Base-by-base conservation (phyloP, 352 stramenopile genomes). In the Globisporangium viniferum region DNA sequence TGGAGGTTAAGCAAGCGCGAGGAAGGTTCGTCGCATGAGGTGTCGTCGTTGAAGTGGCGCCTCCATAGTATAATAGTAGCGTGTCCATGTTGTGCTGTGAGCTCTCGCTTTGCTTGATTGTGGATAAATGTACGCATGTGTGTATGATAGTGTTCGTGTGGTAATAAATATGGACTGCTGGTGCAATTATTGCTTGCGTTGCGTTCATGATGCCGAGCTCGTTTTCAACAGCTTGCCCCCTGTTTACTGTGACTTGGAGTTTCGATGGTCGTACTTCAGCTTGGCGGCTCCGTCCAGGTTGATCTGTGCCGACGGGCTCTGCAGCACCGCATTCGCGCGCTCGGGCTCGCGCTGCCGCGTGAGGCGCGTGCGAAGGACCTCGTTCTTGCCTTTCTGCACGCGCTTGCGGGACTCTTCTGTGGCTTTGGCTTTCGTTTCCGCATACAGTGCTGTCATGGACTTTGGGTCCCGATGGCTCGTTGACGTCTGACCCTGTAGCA, bases 331-430 rank as follows among this genome's bases (percentile, higher is more conserved):
- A 31, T 73, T 55, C 3, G 46, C 36, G 15, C 73, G 68, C 33
- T 67, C 62, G 1, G 72, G 73, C 41, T 73, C 73, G 36, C 73
- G 73, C 18, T 74, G 61, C 18, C 76, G 71, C 31, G 69, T 79
- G n/a, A 80, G 59, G 3, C 51, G 61, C n/a, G 69, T 74, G 64
- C 76, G 69, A n/a, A 75, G 57, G 5, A 80, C 61, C 48, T 83
- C 68, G 67, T 80, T 81, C 49, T 73, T 73, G 36, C 72, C 69
- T 33, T 74, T 80, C 33, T 70, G 72, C 29, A 75, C 67, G 31
- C 69, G 71, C 36, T 60, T 64, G 6, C 62, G 64, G 8, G 74
- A 76, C 12, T 57, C 69, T 20, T 70, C 65, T 14, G 57, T 57
- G n/a, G 54, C 61, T 44, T 57, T 56, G 2, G 54, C 56, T n/a